Conservation (phyloP, 179 eudicot genomes). For the Actinidia chinensis region DNA sequence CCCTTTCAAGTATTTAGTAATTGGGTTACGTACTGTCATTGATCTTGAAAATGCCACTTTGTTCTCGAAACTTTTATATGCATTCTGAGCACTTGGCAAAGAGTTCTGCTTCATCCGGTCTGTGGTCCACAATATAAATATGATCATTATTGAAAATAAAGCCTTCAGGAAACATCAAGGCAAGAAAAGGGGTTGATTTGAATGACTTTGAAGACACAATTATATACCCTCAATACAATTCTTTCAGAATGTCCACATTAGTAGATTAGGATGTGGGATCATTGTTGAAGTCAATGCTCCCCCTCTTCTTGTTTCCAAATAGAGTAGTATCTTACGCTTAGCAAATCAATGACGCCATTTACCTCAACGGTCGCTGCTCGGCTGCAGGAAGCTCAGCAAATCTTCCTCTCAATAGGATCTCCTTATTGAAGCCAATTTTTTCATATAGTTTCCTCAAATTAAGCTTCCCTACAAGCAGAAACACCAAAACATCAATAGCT, state of each 20-base stretch:
- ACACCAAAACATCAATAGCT: neutral
- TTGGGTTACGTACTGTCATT: conserved; percentile 54
- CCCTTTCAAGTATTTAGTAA: neutral
- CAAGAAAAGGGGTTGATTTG: too few species aligned
- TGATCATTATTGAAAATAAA: neutral
- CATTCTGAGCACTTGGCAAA: conserved; percentile 71
- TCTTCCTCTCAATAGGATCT: conserved; percentile 85
- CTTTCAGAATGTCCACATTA: conserved; percentile 11
- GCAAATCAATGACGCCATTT: neutral
- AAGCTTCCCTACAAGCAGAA: conserved; percentile 61
- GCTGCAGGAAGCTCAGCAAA: conserved; percentile 90
- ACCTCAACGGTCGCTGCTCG: conserved; percentile 92
- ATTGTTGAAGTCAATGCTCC: neutral
- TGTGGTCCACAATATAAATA: conserved; percentile 38
- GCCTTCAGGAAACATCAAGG: neutral
- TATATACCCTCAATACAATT: neutral
- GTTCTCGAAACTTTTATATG: conserved; percentile 72
- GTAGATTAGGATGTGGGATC: neutral
- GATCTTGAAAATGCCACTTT: conserved; percentile 93
- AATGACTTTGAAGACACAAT: too few species aligned
- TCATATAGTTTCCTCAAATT: conserved; percentile 79
- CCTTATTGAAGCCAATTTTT: conserved; percentile 88
- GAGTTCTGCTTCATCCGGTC: conserved; percentile 85
- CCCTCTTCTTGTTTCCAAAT: neutral
- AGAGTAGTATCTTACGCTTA: neutral